A percentile compares a stretch with the other conserved stretches of the same genome.
Evolutionary conservation across 1,284 basidiomycete species (phyloP).

Genomic region (Megacollybia platyphylla): DNA sequence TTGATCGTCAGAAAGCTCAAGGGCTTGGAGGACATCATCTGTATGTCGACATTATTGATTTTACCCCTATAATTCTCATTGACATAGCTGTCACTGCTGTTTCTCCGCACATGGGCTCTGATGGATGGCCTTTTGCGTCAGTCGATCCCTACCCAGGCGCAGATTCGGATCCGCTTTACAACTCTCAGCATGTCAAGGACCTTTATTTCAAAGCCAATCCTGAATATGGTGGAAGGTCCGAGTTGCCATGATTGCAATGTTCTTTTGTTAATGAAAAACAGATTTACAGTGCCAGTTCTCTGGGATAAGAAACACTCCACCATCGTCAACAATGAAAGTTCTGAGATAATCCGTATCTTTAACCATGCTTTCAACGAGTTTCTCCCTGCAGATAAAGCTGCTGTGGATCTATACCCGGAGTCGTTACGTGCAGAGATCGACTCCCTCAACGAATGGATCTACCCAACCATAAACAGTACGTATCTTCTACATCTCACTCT

Average conservation of each 20-base stretch:
- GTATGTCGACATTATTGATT: conserved; percentile 27
- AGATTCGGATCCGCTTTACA: conserved; percentile 60
- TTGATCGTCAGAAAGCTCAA: conserved; percentile 87
- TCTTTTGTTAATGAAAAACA: conserved; percentile 10
- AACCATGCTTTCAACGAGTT: conserved; percentile 75
- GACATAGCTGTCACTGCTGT: conserved; percentile 67
- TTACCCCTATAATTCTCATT: neutral
- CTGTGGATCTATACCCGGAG: conserved; percentile 71
- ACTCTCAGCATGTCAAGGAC: conserved; percentile 69
- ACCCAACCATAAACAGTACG: conserved; percentile 27
- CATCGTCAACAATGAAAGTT: conserved; percentile 93
- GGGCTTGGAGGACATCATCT: conserved; percentile 76
- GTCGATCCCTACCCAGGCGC: conserved; percentile 63
- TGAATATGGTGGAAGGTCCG: conserved; percentile 50
- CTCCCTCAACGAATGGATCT: conserved; percentile 48
- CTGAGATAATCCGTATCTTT: conserved; percentile 89
- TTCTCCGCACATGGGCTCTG: conserved; percentile 73
- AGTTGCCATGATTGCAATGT: neutral
- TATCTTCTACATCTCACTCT: neutral
- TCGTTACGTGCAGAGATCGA: conserved; percentile 71
- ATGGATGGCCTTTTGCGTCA: conserved; percentile 83
- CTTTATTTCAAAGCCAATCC: conserved; percentile 74
- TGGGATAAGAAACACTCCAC: conserved; percentile 89
- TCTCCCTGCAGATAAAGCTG: conserved; percentile 51
- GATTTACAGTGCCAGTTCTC: conserved; percentile 85